Base-by-base conservation (phyloP, 2,329 filamentous ascomycete species). In the Clonostachys rhizophaga region DNA sequence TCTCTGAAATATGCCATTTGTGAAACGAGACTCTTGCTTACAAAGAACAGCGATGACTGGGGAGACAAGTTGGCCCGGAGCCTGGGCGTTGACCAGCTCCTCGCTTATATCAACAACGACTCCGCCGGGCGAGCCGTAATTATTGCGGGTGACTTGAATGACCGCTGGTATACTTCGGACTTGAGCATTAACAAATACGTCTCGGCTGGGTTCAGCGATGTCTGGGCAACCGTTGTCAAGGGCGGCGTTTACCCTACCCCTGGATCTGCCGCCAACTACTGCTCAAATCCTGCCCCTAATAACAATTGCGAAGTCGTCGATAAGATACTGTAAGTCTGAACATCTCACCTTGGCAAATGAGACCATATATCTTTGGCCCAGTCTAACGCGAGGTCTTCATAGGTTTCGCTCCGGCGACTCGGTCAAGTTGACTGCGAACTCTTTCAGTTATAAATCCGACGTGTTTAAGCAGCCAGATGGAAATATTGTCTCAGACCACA, bases 81-180 rank as follows among this genome's bases (percentile, higher is more conserved):
- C 20, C 63, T 72, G 58, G 85, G 84, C 53, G 58, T 86, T 30
- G 65, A 76, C 47, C 82, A 87, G 62, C 70, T 87, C 0, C 70
- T 77, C 3, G 66, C 71, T 46, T 76, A 82, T 58, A 81, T 86
- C 56, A 67, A 74, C 40, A 61, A 65, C 7, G 73, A 76, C 66
- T 84, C 79, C 4, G 56, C 50, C 2, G 82, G 80, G 18, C 84
- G 84, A 51, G 72, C 83, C 2, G 82, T 87, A 1, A 59, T 87
- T 33, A 69, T 87, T 11, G 79, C 75, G 49, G 84, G 84, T 43
- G 83, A 87, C 61, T 81, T 78, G 18, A 87, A 87, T 65, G 76
- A 75, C 48, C 76, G 81, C 17, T 87, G 86, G 65, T 83, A 79
- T 2, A 59, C 57, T 45, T 47, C 55, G 1, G 57, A 51, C 2